Evolutionary conservation across 2,329 filamentous ascomycete species (phyloP), one percentile per base, ranked within the genome.

Genomic region (Alternaria triticina): DNA sequence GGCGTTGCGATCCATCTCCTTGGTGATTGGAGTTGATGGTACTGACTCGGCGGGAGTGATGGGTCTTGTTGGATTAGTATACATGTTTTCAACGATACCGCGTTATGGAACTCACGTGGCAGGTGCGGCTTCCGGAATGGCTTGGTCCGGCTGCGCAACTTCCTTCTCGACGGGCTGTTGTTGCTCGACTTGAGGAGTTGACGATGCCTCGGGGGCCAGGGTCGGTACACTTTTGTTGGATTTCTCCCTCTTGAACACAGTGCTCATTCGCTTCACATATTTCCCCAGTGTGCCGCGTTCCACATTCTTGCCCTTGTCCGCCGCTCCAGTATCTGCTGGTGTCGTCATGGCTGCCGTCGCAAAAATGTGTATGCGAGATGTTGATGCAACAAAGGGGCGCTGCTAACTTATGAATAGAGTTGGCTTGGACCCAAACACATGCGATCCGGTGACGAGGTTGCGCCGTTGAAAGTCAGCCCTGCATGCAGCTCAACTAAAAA

Each of bases 231-330:
- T 67, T 61, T 71, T 77, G 65, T 23, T 69, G 36, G 77, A 65
- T 57, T 73, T 76, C 17, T 77, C 76, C 55, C 73, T 70, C 74
- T 74, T 76, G 70, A 80, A 79, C 11, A 80, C 77, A 49, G 74
- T 79, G 69, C 76, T 76, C 73, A 81, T 79, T 55, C 77, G 70
- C 77, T 80, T 80, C 47, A 81, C 75, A 55, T 80, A 81, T 64
- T 77, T 80, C 10, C 77, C 77, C 70, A 80, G 57, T 59, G 73
- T 75, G 51, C 76, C 71, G 33, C 75, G 73, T 44, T 78, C 72
- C 20, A 52, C 67, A 33, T 70, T 70, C 44, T 75, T 72, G 47
- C 33, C 45, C 60, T 59, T 59, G 45, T 68, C 68, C 17, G 73
- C 45, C 33, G 69, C 65, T 17, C 55, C 69, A 23, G 66, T 12